These are phyloP conservation scores for Bruguiera hainesii DNA, from an alignment of 441 rosid species.

Conservation along the genomic window DNA sequence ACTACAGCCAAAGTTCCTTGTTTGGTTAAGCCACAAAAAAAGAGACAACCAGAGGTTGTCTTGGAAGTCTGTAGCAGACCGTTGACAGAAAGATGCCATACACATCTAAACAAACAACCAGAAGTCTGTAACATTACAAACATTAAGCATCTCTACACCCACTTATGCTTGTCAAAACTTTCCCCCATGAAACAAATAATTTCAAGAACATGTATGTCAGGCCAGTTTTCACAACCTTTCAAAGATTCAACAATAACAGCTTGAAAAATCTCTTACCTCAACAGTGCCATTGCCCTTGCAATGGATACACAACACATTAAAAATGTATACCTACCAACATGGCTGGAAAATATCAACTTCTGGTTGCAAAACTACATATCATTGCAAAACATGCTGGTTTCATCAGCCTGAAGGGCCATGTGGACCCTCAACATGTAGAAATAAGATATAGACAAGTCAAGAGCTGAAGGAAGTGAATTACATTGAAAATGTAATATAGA, in stretches of 20 bases:
- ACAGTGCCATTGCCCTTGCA: not conserved
- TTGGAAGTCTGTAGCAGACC: not conserved
- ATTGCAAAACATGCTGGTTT: not conserved
- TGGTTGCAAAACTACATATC: not conserved
- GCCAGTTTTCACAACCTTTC: not conserved
- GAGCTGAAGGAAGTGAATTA: conserved; percentile 12
- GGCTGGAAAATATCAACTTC: not conserved
- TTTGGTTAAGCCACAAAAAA: not conserved
- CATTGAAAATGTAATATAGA: conserved; percentile 4
- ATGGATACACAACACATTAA: not conserved
- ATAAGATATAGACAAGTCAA: conserved; percentile 4
- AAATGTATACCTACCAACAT: not conserved
- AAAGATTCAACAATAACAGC: not conserved
- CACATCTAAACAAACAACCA: not conserved
- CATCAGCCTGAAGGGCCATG: conserved; percentile 7
- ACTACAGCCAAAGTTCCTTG: not conserved
- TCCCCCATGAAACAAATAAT: not conserved
- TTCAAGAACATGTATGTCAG: not conserved
- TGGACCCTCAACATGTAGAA: conserved; percentile 8
- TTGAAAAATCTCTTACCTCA: not conserved
- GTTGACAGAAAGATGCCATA: not conserved
- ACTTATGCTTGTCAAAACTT: not conserved
- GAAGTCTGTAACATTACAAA: no score
- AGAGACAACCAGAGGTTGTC: not conserved
- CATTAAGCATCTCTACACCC: not conserved